Conservation (phyloP, 2,329 filamentous ascomycete species). For the Beauveria bassiana region DNA sequence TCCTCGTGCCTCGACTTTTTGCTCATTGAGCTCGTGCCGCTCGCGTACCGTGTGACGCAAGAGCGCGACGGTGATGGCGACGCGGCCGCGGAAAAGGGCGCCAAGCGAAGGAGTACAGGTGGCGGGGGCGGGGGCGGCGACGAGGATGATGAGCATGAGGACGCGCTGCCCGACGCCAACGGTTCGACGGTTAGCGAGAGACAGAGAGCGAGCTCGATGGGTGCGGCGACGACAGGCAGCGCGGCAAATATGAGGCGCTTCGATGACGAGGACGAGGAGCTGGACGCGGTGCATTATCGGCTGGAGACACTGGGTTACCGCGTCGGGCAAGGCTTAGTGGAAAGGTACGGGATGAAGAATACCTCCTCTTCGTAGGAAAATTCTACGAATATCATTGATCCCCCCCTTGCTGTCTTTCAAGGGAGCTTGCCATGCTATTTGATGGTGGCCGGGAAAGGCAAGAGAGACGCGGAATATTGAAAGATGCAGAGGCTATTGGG, state of each 20-base stretch:
- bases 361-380: no score
- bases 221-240: neutral
- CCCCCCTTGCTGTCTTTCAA: neutral
- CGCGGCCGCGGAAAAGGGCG: constrained; percentile 14
- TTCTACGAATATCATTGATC: neutral
- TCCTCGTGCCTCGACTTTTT: constrained; percentile 88
- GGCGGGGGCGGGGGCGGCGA: constrained; percentile 11
- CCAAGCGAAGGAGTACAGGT: neutral
- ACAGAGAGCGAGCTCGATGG: neutral
- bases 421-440: neutral
- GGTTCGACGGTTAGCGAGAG: constrained; percentile 4
- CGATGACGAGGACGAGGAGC: constrained; percentile 67
- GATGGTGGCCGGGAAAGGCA: no score
- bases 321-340: constrained; percentile 85
- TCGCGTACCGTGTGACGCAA: constrained; percentile 78
- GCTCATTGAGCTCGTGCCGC: constrained; percentile 91
- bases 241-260: neutral
- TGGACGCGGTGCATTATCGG: constrained; percentile 78
- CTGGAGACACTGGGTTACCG: constrained; percentile 82
- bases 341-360: constrained; percentile 53
- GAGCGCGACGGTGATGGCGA: constrained; percentile 53
- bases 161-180: neutral
- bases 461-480: no score
- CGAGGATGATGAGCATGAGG: neutral
- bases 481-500: no score